These are phyloP conservation scores for Lachancea lanzarotensis DNA, from an alignment of 805 yeast species.

Conservation along the genomic window DNA sequence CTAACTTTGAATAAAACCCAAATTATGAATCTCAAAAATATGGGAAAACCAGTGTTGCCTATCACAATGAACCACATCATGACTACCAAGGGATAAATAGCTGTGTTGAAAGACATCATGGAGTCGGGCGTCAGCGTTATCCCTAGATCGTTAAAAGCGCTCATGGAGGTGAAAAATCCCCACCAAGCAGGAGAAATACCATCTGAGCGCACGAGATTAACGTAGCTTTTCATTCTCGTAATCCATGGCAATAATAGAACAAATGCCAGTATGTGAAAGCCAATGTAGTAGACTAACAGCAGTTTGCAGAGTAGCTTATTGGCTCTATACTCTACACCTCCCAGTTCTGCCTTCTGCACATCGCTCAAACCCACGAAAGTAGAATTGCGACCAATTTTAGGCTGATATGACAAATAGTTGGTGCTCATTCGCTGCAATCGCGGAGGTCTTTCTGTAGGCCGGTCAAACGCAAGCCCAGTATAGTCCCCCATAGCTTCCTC, in stretches of 20 bases:
- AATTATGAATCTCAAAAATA: slow-evolving; percentile 68
- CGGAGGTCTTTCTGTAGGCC: slow-evolving; percentile 9
- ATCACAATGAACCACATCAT: slow-evolving; percentile 68
- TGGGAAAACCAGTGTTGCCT: slow-evolving; percentile 95
- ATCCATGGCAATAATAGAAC: slow-evolving; percentile 60
- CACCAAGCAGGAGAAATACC: slow-evolving; percentile 86
- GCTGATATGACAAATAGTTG: slow-evolving; percentile 80
- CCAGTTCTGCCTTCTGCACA: slow-evolving; percentile 86
- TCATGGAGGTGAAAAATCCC: slow-evolving; percentile 78
- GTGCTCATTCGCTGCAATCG: slow-evolving; percentile 39
- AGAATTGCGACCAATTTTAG: slow-evolving; percentile 90
- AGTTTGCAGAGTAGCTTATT: slow-evolving; percentile 67
- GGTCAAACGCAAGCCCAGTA: slow-evolving; percentile 26
- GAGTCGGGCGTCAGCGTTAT: slow-evolving; percentile 76
- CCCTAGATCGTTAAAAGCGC: slow-evolving; percentile 83
- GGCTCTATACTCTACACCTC: slow-evolving; percentile 96
- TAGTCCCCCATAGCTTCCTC: slow-evolving; percentile 28
- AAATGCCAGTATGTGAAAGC: slow-evolving; percentile 58
- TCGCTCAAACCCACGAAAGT: slow-evolving; percentile 77
- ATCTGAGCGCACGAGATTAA: slow-evolving; percentile 37
- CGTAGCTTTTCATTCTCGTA: slow-evolving; percentile 36
- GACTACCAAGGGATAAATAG: slow-evolving; percentile 59
- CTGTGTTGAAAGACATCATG: slow-evolving; percentile 57
- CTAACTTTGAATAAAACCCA: slow-evolving; percentile 71
- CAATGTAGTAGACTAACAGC: slow-evolving; percentile 61